Conservation (phyloP, 108 stramenopile genomes). For the Aurantiochytrium sp. region DNA sequence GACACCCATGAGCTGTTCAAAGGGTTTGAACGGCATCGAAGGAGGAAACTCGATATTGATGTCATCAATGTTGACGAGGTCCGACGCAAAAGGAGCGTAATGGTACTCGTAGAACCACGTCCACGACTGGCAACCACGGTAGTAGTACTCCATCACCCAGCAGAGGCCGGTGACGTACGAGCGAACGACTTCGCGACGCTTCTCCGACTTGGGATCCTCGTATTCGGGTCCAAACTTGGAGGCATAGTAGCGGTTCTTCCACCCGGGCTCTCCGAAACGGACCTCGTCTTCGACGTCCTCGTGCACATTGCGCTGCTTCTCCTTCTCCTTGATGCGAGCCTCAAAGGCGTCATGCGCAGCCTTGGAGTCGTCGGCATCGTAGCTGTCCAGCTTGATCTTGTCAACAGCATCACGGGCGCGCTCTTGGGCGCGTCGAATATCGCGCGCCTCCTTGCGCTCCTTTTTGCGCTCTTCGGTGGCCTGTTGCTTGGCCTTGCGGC, state of each 20-base stretch:
- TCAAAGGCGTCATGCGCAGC: slow-evolving; percentile 22
- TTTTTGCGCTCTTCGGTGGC: neutral
- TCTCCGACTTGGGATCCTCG: slow-evolving; percentile 76
- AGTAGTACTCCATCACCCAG: slow-evolving; percentile 98
- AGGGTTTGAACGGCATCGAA: slow-evolving; percentile 78
- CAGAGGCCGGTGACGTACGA: slow-evolving; percentile 90
- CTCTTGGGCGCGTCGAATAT: neutral
- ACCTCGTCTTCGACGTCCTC: slow-evolving; percentile 79
- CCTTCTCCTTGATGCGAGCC: slow-evolving; percentile 16
- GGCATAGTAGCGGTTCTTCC: slow-evolving; percentile 92
- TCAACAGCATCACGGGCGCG: slow-evolving; percentile 36
- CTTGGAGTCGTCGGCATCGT: slow-evolving; percentile 37
- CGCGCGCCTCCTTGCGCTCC: slow-evolving; percentile 49
- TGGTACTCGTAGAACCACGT: slow-evolving; percentile 97
- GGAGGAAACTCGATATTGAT: slow-evolving; percentile 69
- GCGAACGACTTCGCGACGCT: slow-evolving; percentile 76
- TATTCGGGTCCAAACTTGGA: slow-evolving; percentile 79
- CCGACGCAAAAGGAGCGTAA: slow-evolving; percentile 96
- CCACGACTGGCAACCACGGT: slow-evolving; percentile 86
- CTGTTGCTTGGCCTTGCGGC: neutral
- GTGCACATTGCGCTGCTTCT: slow-evolving; percentile 68
- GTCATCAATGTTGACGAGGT: slow-evolving; percentile 82
- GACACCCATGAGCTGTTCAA: slow-evolving; percentile 95
- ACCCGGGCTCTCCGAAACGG: slow-evolving; percentile 80
- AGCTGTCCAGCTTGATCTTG: slow-evolving; percentile 32